Evolutionary conservation across 176 grass and related monocot species (phyloP).

Genomic region (Cymbopogon citratus): DNA sequence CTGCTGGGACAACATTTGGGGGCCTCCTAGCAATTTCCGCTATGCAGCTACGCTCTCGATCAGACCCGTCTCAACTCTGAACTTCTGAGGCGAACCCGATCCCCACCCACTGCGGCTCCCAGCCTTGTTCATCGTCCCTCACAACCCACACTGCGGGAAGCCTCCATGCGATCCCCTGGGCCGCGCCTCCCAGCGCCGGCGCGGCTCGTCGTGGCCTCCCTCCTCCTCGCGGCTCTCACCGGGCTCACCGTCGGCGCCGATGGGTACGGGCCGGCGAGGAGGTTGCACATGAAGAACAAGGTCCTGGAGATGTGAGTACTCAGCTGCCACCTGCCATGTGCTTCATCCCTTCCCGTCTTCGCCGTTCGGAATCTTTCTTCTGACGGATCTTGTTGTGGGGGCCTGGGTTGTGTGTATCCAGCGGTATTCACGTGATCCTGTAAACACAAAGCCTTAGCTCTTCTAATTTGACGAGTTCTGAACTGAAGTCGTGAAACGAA

Average conservation of each 20-base stretch:
- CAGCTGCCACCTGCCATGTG: not conserved
- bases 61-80: not conserved
- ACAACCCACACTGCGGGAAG: not conserved
- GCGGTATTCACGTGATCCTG: not conserved
- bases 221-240: slow-evolving; percentile 26
- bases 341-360: not conserved
- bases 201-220: not conserved
- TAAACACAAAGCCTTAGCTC: not conserved
- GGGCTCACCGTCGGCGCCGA: not conserved
- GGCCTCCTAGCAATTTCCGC: not conserved
- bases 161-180: slow-evolving; percentile 34
- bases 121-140: not conserved
- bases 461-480: slow-evolving; percentile 2
- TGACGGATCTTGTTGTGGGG: not conserved
- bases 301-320: slow-evolving; percentile 79
- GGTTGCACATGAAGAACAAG: slow-evolving; percentile 68
- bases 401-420: not conserved
- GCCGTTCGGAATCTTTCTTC: not conserved
- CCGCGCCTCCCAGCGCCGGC: not conserved
- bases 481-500: not conserved
- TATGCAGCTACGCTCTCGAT: not conserved
- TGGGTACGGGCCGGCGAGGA: slow-evolving; percentile 58
- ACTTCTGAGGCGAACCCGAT: slow-evolving; percentile 6
- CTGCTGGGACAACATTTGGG: not conserved
- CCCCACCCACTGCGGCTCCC: not conserved